Evolutionary conservation across 768 basidiomycete genomes (phyloP).

Genomic region (Lentinula guzmanii): DNA sequence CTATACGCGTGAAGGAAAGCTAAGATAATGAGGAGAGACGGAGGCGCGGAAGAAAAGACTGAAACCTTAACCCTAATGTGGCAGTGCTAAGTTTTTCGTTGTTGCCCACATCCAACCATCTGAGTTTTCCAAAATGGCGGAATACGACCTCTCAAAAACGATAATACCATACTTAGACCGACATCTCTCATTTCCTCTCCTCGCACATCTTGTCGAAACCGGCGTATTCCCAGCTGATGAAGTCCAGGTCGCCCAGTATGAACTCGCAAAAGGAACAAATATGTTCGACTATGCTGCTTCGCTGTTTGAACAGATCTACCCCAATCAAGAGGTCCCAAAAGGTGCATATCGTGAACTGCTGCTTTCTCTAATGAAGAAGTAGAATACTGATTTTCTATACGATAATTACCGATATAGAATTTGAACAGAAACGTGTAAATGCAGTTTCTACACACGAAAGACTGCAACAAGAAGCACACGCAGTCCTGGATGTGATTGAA

Average conservation of each 20-base stretch:
- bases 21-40: too few species aligned
- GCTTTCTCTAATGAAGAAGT: not conserved
- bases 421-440: slow-evolving; percentile 72
- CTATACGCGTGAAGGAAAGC: not conserved
- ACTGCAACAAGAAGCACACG: slow-evolving; percentile 85
- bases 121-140: slow-evolving; percentile 30
- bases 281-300: slow-evolving; percentile 93
- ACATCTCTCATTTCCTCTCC: slow-evolving; percentile 89
- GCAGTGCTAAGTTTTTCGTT: not conserved
- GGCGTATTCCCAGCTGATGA: slow-evolving; percentile 74
- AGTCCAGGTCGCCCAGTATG: slow-evolving; percentile 89
- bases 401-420: slow-evolving; percentile 51
- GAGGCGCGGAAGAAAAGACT: not conserved
- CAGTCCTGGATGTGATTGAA: slow-evolving; percentile 92
- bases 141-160: slow-evolving; percentile 87
- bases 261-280: slow-evolving; percentile 94
- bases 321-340: slow-evolving; percentile 60
- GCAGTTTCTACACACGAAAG: slow-evolving; percentile 81
- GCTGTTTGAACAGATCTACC: slow-evolving; percentile 74
- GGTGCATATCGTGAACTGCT: slow-evolving; percentile 35
- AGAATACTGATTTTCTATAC: not conserved
- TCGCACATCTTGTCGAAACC: slow-evolving; percentile 78
- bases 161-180: slow-evolving; percentile 92
- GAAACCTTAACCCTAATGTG: not conserved
- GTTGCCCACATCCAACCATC: not conserved